phyloP scores from a whole-genome alignment of 225 moss, liverwort and hornwort species.

The Polytrichum commune region DNA sequence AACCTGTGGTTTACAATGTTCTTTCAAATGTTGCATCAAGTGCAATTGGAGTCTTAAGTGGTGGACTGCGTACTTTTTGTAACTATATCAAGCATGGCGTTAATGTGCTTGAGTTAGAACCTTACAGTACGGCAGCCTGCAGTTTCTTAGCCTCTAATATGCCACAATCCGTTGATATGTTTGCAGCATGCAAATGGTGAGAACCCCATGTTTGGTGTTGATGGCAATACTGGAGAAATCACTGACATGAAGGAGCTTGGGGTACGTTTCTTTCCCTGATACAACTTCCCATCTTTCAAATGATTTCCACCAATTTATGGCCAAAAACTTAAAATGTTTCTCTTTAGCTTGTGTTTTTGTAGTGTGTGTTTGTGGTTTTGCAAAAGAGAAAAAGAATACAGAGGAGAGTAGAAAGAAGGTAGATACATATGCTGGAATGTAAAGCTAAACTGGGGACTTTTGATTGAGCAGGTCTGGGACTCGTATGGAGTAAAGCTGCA shows the following conservation, averaged over 20 bases:
- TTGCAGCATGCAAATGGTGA: slow-evolving; percentile 76
- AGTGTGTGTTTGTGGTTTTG: too few relatives aligned
- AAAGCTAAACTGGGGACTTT: neutral
- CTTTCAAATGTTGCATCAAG: too few relatives aligned
- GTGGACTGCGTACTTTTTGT: too few relatives aligned
- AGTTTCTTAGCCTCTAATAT: neutral
- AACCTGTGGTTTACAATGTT: too few relatives aligned
- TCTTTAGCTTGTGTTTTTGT: neutral
- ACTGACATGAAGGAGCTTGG: slow-evolving; percentile 85
- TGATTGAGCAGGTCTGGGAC: slow-evolving; percentile 64
- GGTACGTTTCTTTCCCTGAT: slow-evolving; percentile 24
- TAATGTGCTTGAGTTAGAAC: too few relatives aligned
- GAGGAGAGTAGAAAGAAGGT: too few relatives aligned
- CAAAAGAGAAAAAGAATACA: too few relatives aligned
- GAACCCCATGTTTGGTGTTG: slow-evolving; percentile 73
- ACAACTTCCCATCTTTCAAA: neutral
- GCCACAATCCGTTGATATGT: neutral
- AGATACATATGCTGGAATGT: too few relatives aligned
- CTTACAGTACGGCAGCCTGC: too few relatives aligned
- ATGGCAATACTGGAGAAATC: slow-evolving; percentile 80
- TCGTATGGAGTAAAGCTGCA: slow-evolving; percentile 87
- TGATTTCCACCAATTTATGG: neutral
- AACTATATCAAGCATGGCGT: too few relatives aligned
- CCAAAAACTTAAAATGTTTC: too few relatives aligned
- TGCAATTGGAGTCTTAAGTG: too few relatives aligned